A percentile compares a stretch with the other conserved stretches of the same genome.
phyloP scores from a whole-genome alignment of 768 basidiomycete genomes.

The Psilocybe cubensis region DNA sequence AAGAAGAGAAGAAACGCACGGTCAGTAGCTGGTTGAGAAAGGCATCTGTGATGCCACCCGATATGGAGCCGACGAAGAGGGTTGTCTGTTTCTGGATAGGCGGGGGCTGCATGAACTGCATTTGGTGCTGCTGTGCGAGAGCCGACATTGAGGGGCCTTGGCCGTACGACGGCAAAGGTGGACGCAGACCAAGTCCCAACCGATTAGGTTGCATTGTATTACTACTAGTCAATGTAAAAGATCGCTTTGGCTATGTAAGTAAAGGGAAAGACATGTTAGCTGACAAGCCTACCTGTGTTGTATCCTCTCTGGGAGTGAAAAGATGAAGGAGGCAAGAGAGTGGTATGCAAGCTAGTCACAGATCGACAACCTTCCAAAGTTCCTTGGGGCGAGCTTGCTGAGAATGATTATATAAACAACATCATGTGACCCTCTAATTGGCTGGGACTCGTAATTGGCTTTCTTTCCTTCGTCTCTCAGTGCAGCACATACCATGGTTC shows the following conservation, averaged over 20 bases:
- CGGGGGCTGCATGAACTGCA: slow-evolving; percentile 69
- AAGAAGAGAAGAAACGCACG: slow-evolving; percentile 47
- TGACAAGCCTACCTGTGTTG: background rate
- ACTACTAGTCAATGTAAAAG: background rate
- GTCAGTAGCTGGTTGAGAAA: slow-evolving; percentile 80
- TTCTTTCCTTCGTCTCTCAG: background rate
- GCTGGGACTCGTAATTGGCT: background rate
- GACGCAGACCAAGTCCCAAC: slow-evolving; percentile 87
- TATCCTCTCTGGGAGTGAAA: background rate
- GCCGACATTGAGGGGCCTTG: slow-evolving; percentile 92
- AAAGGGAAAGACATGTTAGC: background rate
- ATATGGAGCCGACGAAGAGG: slow-evolving; percentile 94
- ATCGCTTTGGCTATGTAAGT: background rate
- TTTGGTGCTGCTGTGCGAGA: slow-evolving; percentile 88
- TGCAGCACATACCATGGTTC: slow-evolving; percentile 40
- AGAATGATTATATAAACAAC: background rate
- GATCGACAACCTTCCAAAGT: background rate
- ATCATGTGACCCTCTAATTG: background rate
- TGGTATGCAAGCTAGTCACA: background rate
- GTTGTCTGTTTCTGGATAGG: slow-evolving; percentile 66
- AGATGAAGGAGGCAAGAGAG: background rate
- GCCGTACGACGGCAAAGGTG: slow-evolving; percentile 84
- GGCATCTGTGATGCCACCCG: slow-evolving; percentile 85
- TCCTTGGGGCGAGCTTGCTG: background rate
- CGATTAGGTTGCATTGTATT: slow-evolving; percentile 65